Percentiles rank a stretch among this genome's conserved stretches.
Conservation (phyloP, 352 stramenopile genomes). For the Pythium aquatile region DNA sequence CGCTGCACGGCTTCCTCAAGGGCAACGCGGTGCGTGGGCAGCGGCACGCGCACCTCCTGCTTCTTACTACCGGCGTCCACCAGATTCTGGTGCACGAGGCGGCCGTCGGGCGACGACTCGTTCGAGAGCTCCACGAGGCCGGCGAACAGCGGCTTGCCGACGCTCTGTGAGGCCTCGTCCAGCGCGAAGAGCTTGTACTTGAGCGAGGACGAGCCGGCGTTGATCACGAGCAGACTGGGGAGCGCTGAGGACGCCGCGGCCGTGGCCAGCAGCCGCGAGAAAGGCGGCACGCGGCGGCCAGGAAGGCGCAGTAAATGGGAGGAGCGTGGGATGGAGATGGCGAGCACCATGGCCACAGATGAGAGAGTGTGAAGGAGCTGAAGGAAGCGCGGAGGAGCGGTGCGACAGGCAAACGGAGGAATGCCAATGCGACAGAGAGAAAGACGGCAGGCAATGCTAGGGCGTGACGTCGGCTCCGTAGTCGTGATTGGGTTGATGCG, state of each 20-base stretch:
- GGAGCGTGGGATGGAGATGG: slow-evolving; percentile 20
- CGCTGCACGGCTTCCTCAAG: slow-evolving; percentile 56
- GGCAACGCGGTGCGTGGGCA: slow-evolving; percentile 55
- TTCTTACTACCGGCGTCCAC: slow-evolving; percentile 35
- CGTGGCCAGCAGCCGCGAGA: background rate
- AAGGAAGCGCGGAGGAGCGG: background rate
- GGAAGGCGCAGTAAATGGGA: background rate
- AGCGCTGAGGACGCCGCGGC: slow-evolving; percentile 1
- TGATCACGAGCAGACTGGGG: slow-evolving; percentile 60
- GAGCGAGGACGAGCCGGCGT: slow-evolving; percentile 78
- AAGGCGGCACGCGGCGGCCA: slow-evolving; percentile 20
- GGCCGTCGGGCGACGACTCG: slow-evolving; percentile 48
- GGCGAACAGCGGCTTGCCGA: slow-evolving; percentile 62
- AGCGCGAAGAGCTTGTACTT: slow-evolving; percentile 86
- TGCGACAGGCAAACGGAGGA: background rate
- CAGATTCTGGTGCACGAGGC: slow-evolving; percentile 69
- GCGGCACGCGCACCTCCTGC: slow-evolving; percentile 44
- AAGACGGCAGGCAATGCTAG: background rate
- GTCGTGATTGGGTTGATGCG: background rate
- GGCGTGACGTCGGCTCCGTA: slow-evolving; percentile 4
- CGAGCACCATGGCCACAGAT: slow-evolving; percentile 24
- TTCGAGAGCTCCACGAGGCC: slow-evolving; percentile 79
- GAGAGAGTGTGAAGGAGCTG: background rate
- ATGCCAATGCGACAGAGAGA: background rate
- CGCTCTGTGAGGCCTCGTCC: slow-evolving; percentile 20